Conservation (phyloP, 2,329 filamentous ascomycete genomes). For the Phaeosphaeriaceae sp. region DNA sequence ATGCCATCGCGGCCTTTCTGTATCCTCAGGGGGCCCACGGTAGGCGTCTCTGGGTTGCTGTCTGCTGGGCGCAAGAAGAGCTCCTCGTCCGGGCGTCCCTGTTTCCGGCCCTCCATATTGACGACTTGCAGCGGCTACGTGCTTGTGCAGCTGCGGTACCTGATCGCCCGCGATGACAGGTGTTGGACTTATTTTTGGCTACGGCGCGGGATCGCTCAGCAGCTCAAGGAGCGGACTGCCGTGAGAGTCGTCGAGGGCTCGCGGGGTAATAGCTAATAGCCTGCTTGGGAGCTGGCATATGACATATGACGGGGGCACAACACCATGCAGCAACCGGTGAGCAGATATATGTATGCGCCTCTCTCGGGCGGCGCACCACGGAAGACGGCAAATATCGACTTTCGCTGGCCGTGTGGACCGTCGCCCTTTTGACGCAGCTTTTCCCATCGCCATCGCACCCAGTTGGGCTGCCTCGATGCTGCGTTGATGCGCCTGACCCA, state of each 20-base stretch:
- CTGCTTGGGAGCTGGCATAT: not conserved
- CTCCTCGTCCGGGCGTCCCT: conserved; percentile 78
- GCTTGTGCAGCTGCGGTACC: conserved; percentile 10
- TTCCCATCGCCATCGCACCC: conserved; percentile 12
- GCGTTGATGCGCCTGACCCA: conserved; percentile 14
- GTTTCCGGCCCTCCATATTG: conserved; percentile 57
- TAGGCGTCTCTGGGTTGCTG: conserved; percentile 69
- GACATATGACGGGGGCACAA: conserved; percentile 11
- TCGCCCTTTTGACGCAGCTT: conserved; percentile 36
- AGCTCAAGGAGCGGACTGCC: conserved; percentile 13
- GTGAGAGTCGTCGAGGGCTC: conserved; percentile 21
- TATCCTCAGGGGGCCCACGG: conserved; percentile 83
- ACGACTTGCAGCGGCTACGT: not conserved
- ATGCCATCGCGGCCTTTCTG: conserved; percentile 70
- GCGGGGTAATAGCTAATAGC: conserved; percentile 21
- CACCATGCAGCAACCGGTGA: conserved; percentile 8
- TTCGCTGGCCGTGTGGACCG: conserved; percentile 15
- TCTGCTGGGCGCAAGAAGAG: conserved; percentile 70
- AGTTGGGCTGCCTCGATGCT: conserved; percentile 34
- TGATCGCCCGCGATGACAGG: conserved; percentile 32
- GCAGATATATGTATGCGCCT: conserved; percentile 11
- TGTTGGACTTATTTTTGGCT: conserved; percentile 33
- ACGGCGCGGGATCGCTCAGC: conserved; percentile 12
- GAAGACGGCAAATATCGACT: conserved; percentile 15
- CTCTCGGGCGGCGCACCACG: not conserved